Conservation (phyloP, 164 flowering plant species). For the Aristolochia californica region DNA sequence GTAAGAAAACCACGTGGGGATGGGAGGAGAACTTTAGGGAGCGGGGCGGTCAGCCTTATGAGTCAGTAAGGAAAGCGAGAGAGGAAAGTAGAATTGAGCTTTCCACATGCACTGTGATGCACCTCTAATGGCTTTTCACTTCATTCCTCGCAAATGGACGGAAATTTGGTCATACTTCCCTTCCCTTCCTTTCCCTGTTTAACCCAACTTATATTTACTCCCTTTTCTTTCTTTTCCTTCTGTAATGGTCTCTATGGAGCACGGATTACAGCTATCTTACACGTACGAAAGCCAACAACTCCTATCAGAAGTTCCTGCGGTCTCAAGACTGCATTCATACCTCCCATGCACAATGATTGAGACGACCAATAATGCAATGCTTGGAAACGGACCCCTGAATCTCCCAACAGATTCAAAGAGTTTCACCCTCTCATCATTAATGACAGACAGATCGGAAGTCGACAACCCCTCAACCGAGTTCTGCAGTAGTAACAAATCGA, state of each 20-base stretch:
- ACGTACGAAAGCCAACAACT: slow-evolving; percentile 64
- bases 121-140: too few relatives aligned
- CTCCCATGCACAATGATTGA: slow-evolving; percentile 23
- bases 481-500: slow-evolving; percentile 64
- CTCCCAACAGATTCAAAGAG: slow-evolving; percentile 19
- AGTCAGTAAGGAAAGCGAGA: too few relatives aligned
- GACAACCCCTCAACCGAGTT: slow-evolving; percentile 71
- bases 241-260: slow-evolving; percentile 58
- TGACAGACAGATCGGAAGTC: slow-evolving; percentile 20
- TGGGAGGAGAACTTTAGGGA: too few relatives aligned
- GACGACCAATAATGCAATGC: slow-evolving; percentile 39
- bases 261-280: slow-evolving; percentile 70
- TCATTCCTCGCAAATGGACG: too few relatives aligned
- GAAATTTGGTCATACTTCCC: too few relatives aligned
- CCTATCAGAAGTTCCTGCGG: slow-evolving; percentile 58
- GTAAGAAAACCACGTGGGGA: too few relatives aligned
- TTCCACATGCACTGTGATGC: too few relatives aligned
- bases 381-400: slow-evolving; percentile 34
- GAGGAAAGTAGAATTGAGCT: too few relatives aligned
- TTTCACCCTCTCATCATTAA: slow-evolving; percentile 7
- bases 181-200: too few relatives aligned
- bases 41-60: too few relatives aligned
- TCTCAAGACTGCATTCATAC: slow-evolving; percentile 20
- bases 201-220: too few relatives aligned
- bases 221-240: too few relatives aligned